phyloP scores from a whole-genome alignment of 768 basidiomycete genomes.

The Lepiota brunneoincarnata region DNA sequence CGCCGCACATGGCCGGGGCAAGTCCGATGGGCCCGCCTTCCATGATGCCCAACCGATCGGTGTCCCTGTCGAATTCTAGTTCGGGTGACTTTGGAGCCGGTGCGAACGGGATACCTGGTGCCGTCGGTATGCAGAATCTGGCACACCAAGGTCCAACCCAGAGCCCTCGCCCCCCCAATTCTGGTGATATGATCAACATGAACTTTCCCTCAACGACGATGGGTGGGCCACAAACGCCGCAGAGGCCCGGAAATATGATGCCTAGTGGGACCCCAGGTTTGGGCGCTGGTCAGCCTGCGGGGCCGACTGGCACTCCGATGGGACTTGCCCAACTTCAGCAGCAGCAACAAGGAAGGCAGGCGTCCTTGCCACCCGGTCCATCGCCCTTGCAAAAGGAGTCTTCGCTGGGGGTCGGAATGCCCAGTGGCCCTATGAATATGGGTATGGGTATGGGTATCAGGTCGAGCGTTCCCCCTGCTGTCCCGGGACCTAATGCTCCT shows the following conservation, averaged over 20 bases:
- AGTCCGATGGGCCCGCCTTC: constrained; percentile 21
- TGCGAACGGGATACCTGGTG: constrained; percentile 6
- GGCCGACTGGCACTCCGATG: neutral
- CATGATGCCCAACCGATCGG: constrained; percentile 8
- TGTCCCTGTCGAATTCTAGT: constrained; percentile 4
- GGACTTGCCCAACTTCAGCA: constrained; percentile 8
- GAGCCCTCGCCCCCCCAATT: constrained; percentile 1
- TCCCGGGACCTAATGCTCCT: constrained; percentile 5
- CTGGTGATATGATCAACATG: constrained; percentile 5
- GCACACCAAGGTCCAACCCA: neutral
- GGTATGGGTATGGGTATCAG: constrained; percentile 15
- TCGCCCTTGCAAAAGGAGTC: constrained; percentile 4
- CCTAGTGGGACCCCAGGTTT: constrained; percentile 10
- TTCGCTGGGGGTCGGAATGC: constrained; percentile 1
- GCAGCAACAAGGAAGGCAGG: constrained; percentile 10
- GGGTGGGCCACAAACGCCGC: constrained; percentile 7
- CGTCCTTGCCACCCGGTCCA: constrained; percentile 9
- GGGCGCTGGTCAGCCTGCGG: neutral
- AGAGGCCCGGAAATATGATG: constrained; percentile 10
- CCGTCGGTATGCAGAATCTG: neutral
- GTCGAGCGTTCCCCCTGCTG: constrained; percentile 6
- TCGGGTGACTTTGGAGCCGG: neutral
- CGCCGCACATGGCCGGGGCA: constrained; percentile 15
- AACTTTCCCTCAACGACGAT: neutral
- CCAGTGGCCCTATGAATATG: too few relatives aligned